Evolutionary conservation across 2,329 filamentous ascomycete species (phyloP), one percentile per base, ranked within the genome.

Genomic region (Exophiala alcalophila): DNA sequence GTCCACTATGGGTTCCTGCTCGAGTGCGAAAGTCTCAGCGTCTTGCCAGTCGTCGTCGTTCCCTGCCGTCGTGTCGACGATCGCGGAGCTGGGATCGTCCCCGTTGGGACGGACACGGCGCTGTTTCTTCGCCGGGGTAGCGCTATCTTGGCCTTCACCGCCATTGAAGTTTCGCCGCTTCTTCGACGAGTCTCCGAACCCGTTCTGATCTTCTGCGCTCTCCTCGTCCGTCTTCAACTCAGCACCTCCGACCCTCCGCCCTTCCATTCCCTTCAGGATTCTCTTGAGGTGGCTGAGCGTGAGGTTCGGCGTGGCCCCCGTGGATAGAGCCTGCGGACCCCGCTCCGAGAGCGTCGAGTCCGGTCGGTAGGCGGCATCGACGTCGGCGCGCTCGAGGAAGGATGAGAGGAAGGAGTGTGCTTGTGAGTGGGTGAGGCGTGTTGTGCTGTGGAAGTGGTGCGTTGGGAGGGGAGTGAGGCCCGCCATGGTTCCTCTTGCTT

Each of bases 281-380:
- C 53, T 41, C 40, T 50, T 40, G 10, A 57, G 44, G 16, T 57
- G 51, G 36, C 46, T 47, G 2, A 57, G 45, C 16, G 49, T 55
- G 18, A 57, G 36, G 24, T 56, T 56, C 15, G 47, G 44, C 16
- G 30, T 44, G 10, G 32, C 30, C 23, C 43, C 50, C 2, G 42
- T 44, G 8, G 40, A 41, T 18, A 44, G 29, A 1, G 53, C 47
- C 31, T 55, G 43, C 9, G 51, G 50, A 1, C 55, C 55, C 20
- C 43, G 50, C 23, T 54, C 50, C 12, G 52, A 48, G 2, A 94
- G 72, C 4, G 66, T 62, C 2, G 68, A 59, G 0, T 71, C 61
- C 7, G 79, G 81, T 18, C 83, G 81, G 40, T 61, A 58, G 8
- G 59, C 50, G 12, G 55, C 47, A 43, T 55, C 44, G 15, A 44